Conservation (phyloP, 2,329 filamentous ascomycete species). For the Ambrosiella beaveri region DNA sequence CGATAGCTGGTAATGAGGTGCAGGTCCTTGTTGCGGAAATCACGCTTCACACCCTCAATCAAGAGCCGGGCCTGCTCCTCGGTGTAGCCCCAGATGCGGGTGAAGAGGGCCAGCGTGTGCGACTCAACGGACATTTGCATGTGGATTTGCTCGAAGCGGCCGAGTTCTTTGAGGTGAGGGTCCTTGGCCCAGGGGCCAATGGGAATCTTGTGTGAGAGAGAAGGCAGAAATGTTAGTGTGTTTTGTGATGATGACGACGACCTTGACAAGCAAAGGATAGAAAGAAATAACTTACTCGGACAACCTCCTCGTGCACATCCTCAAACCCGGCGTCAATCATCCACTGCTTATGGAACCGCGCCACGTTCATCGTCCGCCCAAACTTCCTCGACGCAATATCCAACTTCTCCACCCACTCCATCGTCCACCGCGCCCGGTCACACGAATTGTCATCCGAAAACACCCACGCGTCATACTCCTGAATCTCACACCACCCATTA, state of each 20-base stretch:
- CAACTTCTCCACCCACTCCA: conserved; percentile 23
- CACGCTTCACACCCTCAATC: conserved; percentile 25
- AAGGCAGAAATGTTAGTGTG: too few relatives aligned
- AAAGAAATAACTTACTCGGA: conserved; percentile 16
- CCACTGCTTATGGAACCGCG: conserved; percentile 22
- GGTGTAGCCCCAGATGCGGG: conserved; percentile 22
- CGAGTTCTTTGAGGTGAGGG: conserved; percentile 21
- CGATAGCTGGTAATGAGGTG: conserved; percentile 21
- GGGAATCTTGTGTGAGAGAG: conserved; percentile 19
- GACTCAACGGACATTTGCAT: conserved; percentile 28
- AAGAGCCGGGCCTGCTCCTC: conserved; percentile 25
- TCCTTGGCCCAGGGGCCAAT: conserved; percentile 25
- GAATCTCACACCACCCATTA: conserved; percentile 23
- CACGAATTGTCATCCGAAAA: conserved; percentile 24
- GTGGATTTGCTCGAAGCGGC: conserved; percentile 22
- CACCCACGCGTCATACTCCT: conserved; percentile 24
- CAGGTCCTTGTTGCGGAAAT: conserved; percentile 21
- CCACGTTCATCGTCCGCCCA: conserved; percentile 25
- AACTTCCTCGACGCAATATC: conserved; percentile 21
- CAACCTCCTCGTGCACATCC: conserved; percentile 19
- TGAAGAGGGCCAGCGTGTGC: conserved; percentile 25
- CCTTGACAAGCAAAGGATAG: neutral
- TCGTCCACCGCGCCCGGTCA: conserved; percentile 22
- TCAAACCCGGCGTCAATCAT: conserved; percentile 24
- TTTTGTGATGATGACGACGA: neutral